Percentiles rank a stretch among this genome's conserved stretches.
Evolutionary conservation across 768 basidiomycete genomes (phyloP).

Genomic region (Lactarius trivialis): DNA sequence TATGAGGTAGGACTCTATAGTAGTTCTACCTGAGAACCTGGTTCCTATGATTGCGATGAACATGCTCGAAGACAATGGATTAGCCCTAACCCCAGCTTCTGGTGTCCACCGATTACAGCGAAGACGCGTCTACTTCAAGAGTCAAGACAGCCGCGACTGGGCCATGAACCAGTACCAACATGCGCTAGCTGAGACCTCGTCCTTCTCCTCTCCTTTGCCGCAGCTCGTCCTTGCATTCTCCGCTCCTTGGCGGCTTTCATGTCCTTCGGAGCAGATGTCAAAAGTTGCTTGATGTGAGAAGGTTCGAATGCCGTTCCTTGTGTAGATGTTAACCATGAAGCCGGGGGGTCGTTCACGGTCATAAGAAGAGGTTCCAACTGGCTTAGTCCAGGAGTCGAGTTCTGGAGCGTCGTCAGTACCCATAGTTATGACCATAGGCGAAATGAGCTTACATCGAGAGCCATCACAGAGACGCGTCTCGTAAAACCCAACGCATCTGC

Average conservation of each 20-base stretch:
- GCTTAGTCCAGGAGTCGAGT: conserved; percentile 35
- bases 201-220: conserved; percentile 37
- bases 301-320: conserved; percentile 40
- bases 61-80: conserved; percentile 34
- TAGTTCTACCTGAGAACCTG: conserved; percentile 41
- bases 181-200: neutral
- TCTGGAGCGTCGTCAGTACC: conserved; percentile 29
- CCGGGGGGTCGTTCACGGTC: conserved; percentile 48
- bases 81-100: conserved; percentile 5
- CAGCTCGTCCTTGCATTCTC: conserved; percentile 43
- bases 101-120: neutral
- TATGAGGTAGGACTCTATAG: conserved; percentile 22
- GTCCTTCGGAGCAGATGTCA: conserved; percentile 72
- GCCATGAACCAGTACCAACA: neutral
- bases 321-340: conserved; percentile 56
- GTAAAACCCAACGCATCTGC: conserved; percentile 54
- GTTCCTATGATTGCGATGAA: conserved; percentile 66
- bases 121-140: neutral
- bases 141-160: neutral
- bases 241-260: conserved; percentile 63
- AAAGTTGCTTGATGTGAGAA: conserved; percentile 76
- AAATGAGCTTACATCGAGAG: conserved; percentile 50
- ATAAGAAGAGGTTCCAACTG: conserved; percentile 35
- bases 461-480: conserved; percentile 58
- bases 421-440: neutral